Conservation (phyloP, 2,329 filamentous ascomycete species). For the Decorospora gaudefroyi region DNA sequence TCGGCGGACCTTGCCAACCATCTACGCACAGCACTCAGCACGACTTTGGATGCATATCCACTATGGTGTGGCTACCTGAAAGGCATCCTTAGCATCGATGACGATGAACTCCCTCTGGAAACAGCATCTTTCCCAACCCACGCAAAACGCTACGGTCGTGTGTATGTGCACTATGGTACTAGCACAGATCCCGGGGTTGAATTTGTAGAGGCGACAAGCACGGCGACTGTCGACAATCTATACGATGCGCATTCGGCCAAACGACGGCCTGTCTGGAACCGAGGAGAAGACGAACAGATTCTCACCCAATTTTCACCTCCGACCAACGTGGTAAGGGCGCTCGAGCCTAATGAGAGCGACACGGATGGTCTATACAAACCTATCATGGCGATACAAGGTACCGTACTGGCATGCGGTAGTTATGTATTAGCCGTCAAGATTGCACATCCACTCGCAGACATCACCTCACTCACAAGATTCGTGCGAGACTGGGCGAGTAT, state of each 20-base stretch:
- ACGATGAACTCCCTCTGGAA: conserved; percentile 1
- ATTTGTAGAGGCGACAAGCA: conserved; percentile 6
- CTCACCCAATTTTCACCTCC: conserved; percentile 1
- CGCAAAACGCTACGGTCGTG: conserved; percentile 10
- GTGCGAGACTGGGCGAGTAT: conserved; percentile 13
- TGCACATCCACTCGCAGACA: conserved; percentile 16
- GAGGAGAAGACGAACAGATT: conserved; percentile 1
- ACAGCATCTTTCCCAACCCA: conserved; percentile 5
- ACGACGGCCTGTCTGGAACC: conserved; percentile 2
- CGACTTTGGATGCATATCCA: conserved; percentile 6
- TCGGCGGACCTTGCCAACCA: not conserved
- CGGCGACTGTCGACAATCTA: not conserved
- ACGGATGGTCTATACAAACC: conserved; percentile 6
- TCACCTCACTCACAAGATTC: conserved; percentile 8
- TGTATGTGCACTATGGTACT: conserved; percentile 11
- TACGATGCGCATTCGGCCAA: not conserved
- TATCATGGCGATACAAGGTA: conserved; percentile 15
- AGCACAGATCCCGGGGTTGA: conserved; percentile 6
- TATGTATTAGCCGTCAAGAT: conserved; percentile 8
- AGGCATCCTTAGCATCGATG: conserved; percentile 2
- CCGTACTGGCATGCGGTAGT: conserved; percentile 11
- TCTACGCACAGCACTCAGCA: conserved; percentile 8
- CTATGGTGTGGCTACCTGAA: conserved; percentile 12
- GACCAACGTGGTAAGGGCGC: not conserved
- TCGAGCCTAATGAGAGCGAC: conserved; percentile 9